A percentile compares a stretch with the other conserved stretches of the same genome.
phyloP scores from a whole-genome alignment of 495 filamentous ascomycete genomes.

The Geoglossum glabrum region DNA sequence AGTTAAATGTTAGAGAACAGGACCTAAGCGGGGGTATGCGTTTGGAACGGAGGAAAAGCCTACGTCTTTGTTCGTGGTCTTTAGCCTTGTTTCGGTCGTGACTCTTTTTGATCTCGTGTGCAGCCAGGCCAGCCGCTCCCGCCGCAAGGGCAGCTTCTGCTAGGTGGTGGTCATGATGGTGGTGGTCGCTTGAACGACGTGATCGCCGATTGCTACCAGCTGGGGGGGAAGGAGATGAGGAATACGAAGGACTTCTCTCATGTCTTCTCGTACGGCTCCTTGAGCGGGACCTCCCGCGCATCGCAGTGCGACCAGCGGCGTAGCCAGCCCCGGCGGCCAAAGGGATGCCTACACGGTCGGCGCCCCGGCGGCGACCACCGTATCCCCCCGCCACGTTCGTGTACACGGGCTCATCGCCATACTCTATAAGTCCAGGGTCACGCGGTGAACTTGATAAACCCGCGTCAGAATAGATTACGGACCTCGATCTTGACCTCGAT shows the following conservation, averaged over 20 bases:
- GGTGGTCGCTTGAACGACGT: conserved; percentile 37
- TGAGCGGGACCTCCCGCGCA: conserved; percentile 21
- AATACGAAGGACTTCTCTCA: background rate
- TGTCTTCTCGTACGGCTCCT: conserved; percentile 20
- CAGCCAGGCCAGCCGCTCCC: conserved; percentile 56
- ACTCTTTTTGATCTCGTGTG: conserved; percentile 45
- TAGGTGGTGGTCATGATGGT: conserved; percentile 26
- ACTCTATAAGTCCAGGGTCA: conserved; percentile 62
- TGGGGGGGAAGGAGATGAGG: background rate
- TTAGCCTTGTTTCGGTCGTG: conserved; percentile 35
- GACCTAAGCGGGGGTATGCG: background rate
- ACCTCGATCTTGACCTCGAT: conserved; percentile 25
- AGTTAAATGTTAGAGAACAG: conserved; percentile 3
- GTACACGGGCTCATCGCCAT: conserved; percentile 46
- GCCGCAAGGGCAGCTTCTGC: conserved; percentile 49
- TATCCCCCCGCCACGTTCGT: conserved; percentile 26
- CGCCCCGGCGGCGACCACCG: conserved; percentile 27
- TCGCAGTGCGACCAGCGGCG: conserved; percentile 9
- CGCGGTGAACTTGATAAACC: conserved; percentile 36
- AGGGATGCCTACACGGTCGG: conserved; percentile 13
- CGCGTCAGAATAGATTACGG: conserved; percentile 15
- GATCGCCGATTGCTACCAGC: conserved; percentile 23
- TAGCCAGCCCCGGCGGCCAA: conserved; percentile 17
- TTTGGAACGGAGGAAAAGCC: background rate
- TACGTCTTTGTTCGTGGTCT: conserved; percentile 11